Evolutionary conservation across 139 green algal species (phyloP).

Genomic region (Penium margaritaceum): DNA sequence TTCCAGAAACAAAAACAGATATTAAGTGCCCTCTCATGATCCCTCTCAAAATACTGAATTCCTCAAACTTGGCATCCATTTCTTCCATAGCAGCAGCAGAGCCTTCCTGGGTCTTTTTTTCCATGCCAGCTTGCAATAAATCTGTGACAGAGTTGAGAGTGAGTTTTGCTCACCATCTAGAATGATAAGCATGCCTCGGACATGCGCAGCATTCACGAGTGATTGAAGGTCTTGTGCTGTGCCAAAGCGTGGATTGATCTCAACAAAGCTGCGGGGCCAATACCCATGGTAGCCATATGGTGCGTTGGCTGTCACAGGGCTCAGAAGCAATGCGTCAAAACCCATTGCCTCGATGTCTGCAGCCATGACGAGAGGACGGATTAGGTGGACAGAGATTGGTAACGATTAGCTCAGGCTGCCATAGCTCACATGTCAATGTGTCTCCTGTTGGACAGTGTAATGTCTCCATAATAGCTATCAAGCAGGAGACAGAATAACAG

Average conservation of each 20-base stretch:
- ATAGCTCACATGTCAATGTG: no score
- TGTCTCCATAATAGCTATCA: no score
- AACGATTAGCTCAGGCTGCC: no score
- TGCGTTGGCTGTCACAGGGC: not conserved
- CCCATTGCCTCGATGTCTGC: constrained; percentile 13
- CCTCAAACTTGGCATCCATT: not conserved
- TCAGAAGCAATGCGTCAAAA: constrained; percentile 8
- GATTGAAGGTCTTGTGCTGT: not conserved
- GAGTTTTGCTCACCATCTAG: constrained; percentile 6
- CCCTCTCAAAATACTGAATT: not conserved
- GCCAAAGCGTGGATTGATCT: constrained; percentile 11
- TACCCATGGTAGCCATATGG: constrained; percentile 12
- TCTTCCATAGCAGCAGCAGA: not conserved
- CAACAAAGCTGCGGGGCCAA: constrained; percentile 2
- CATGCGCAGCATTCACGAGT: not conserved
- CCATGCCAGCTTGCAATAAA: not conserved
- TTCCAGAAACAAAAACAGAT: no score
- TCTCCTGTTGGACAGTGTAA: no score
- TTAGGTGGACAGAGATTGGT: no score
- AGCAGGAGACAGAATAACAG: no score
- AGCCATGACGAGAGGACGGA: no score
- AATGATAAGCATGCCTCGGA: constrained; percentile 5
- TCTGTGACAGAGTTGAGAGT: no score
- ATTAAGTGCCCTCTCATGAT: no score
- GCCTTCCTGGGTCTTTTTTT: not conserved